Percentiles rank a stretch among this genome's conserved stretches.
These are phyloP conservation scores for Coemansia sp. DNA, from an alignment of 371 early-diverging fungal genomes.

Conservation along the genomic window DNA sequence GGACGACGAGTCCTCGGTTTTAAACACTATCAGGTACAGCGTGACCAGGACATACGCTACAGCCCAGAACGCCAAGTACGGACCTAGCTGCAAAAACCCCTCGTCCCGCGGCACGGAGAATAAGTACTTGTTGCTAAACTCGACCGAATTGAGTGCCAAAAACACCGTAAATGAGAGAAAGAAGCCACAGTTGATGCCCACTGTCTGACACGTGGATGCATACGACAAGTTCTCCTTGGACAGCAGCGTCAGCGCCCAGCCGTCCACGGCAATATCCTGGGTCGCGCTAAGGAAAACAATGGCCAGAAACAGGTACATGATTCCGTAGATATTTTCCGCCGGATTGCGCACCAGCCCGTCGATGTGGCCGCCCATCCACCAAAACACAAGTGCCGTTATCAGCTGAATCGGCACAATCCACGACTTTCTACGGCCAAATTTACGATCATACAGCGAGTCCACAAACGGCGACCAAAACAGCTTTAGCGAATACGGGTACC, in stretches of 20 bases:
- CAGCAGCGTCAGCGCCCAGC: slow-evolving; percentile 91
- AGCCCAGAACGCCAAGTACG: slow-evolving; percentile 92
- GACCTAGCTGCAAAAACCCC: slow-evolving; percentile 78
- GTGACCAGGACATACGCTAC: slow-evolving; percentile 82
- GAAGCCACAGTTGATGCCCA: slow-evolving; percentile 93
- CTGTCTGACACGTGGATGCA: slow-evolving; percentile 94
- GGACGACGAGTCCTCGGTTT: slow-evolving; percentile 60
- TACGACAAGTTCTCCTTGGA: slow-evolving; percentile 83
- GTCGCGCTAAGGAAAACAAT: slow-evolving; percentile 94
- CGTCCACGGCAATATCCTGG: slow-evolving; percentile 98
- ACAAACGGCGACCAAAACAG: slow-evolving; percentile 96
- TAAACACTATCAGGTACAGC: slow-evolving; percentile 73
- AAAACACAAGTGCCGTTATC: slow-evolving; percentile 69
- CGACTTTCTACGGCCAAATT: slow-evolving; percentile 87
- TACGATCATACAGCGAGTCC: slow-evolving; percentile 78
- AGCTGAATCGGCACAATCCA: slow-evolving; percentile 98
- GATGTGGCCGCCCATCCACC: slow-evolving; percentile 73
- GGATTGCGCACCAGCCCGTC: slow-evolving; percentile 67
- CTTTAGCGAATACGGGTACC: slow-evolving; percentile 91
- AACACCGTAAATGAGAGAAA: slow-evolving; percentile 96
- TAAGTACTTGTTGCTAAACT: slow-evolving; percentile 93
- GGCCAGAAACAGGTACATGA: slow-evolving; percentile 69
- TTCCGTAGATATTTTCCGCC: slow-evolving; percentile 60
- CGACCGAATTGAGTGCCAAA: slow-evolving; percentile 88
- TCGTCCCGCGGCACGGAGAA: slow-evolving; percentile 64